Percentiles rank a stretch among this genome's conserved stretches.
phyloP scores from a whole-genome alignment of 1,284 basidiomycete genomes.

The Austroboletus rostrupii region DNA sequence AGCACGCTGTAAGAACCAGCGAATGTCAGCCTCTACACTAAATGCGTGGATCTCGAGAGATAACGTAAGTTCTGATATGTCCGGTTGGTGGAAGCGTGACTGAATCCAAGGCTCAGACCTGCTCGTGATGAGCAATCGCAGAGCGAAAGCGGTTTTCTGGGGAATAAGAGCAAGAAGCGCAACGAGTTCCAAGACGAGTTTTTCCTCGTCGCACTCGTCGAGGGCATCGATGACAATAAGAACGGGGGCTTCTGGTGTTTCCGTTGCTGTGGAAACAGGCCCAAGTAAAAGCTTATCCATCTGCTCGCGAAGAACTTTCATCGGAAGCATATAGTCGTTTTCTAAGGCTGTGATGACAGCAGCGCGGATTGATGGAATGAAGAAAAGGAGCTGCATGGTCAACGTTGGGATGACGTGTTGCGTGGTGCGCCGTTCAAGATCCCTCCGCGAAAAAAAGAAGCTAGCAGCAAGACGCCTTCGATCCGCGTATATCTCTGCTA shows the following conservation, averaged over 20 bases:
- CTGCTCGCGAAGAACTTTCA: conserved; percentile 22
- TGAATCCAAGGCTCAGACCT: conserved; percentile 19
- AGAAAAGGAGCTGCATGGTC: conserved; percentile 8
- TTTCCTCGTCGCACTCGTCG: conserved; percentile 20
- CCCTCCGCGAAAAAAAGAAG: conserved; percentile 22
- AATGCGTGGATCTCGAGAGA: conserved; percentile 18
- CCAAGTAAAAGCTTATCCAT: conserved; percentile 17
- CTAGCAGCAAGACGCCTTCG: conserved; percentile 18
- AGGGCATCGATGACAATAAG: conserved; percentile 20
- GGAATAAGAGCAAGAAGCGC: conserved; percentile 13
- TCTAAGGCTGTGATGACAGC: conserved; percentile 15
- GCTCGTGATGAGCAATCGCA: conserved; percentile 20
- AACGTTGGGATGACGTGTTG: conserved; percentile 16
- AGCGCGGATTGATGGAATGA: conserved; percentile 13
- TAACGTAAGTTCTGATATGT: conserved; percentile 9
- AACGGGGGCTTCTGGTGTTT: neutral
- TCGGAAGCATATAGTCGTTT: conserved; percentile 17
- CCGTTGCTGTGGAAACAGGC: conserved; percentile 8
- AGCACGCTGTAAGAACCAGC: conserved; percentile 14
- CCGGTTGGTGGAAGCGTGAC: conserved; percentile 4
- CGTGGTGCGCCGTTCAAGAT: conserved; percentile 16
- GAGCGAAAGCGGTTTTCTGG: conserved; percentile 5
- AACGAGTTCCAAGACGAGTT: conserved; percentile 16
- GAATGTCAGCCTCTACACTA: conserved; percentile 18
- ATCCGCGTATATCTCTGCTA: conserved; percentile 19